Conservation (phyloP, 2,329 filamentous ascomycete genomes). For the Massarina eburnea region DNA sequence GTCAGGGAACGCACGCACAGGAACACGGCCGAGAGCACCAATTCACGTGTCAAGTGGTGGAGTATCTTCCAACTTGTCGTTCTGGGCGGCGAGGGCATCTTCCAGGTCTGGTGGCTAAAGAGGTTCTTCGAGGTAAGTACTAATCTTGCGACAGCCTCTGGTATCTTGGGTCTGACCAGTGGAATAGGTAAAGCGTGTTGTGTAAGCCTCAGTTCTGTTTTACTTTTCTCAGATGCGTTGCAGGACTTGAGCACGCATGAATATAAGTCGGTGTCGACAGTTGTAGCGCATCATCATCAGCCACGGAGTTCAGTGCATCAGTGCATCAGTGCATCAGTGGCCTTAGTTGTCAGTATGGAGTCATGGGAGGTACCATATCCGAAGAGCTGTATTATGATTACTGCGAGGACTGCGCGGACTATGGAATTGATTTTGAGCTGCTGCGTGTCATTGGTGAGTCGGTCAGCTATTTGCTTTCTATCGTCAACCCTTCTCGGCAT, state of each 20-base stretch:
- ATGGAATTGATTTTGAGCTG: background rate
- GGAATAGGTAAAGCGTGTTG: conserved; percentile 36
- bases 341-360: too few species aligned
- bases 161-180: conserved; percentile 17
- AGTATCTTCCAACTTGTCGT: conserved; percentile 93
- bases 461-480: background rate
- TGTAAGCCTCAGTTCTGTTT: conserved; percentile 13
- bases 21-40: conserved; percentile 98
- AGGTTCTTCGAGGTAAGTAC: conserved; percentile 83
- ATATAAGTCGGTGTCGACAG: background rate
- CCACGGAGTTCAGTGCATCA: too few species aligned
- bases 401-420: too few species aligned
- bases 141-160: background rate
- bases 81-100: conserved; percentile 86
- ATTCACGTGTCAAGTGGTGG: conserved; percentile 98
- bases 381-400: too few species aligned
- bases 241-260: background rate
- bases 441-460: background rate
- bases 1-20: conserved; percentile 93
- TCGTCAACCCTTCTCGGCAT: background rate
- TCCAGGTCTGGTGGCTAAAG: conserved; percentile 99
- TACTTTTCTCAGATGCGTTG: background rate
- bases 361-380: too few species aligned
- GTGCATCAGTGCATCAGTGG: too few species aligned
- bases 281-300: background rate